Base-by-base conservation (phyloP, 164 flowering plant genomes). In the Vitis cinerea region DNA sequence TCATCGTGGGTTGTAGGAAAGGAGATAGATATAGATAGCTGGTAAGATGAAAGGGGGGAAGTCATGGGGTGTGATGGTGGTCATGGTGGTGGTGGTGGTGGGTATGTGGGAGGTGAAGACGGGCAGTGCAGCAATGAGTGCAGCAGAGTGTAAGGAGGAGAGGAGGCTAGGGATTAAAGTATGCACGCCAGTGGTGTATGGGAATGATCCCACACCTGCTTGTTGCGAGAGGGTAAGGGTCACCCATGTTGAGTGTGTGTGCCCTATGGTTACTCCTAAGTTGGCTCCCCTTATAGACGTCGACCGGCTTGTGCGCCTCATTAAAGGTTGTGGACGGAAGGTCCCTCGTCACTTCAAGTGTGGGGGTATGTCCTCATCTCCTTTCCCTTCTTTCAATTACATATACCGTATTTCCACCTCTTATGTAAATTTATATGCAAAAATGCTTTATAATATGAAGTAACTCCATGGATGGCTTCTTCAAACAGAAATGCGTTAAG, bases 321-420 rank as follows among this genome's bases (percentile, higher is more conserved):
- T 83, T 50, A 70, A 83, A 66, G 79, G 79, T 10, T 83, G 86
- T 37, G 84, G 86, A 17, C 63, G 83, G 51, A 68, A 19, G 16
- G 82, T 83, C 13, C 84, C 82, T 61, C 78, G 77, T 10, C 79
- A 83, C 74, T 83, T 57, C 78, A 78, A 77, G 72, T 79, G 84
- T 71, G 82, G 84, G 27, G 81, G 79, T 80, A 79, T 74, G 78
- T 44, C 48, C 44, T 37, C 7, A 37, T 37, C 44, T 37, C 44
- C 44, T 37, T 37, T 37, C 44, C 44, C 44, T 37, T 37, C 44
- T 37, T 37, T 4, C 44, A 37, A 37, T 37, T 3, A 37, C 7
- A 3, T 37, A 37, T 37, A 37, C 56, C 61, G 61, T 67, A 48
- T 14, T 6, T 63, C 51, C 19, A 4, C 55, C 12, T 6, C 30